Percentiles rank a stretch among this genome's conserved stretches.
Conservation (phyloP, 1,284 basidiomycete species). For the Cutaneotrichosporon sp. region DNA sequence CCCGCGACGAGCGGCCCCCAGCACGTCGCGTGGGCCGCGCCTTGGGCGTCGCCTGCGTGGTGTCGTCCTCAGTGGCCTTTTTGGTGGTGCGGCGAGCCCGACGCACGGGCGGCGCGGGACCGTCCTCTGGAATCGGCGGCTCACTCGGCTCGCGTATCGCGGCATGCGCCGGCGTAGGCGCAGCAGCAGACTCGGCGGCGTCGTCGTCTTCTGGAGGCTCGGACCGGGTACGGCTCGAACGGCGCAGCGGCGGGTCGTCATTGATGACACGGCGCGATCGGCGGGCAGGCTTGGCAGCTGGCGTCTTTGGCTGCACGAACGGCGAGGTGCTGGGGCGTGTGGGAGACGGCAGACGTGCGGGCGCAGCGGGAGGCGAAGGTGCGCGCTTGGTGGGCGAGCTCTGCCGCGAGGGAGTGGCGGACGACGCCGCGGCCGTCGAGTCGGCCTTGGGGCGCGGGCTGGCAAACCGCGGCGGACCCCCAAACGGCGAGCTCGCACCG, state of each 20-base stretch:
- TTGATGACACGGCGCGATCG: conserved; percentile 5
- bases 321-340: neutral
- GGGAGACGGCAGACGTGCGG: neutral
- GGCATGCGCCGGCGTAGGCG: neutral
- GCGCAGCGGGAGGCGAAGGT: neutral
- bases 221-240: conserved; percentile 6
- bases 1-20: conserved; percentile 7
- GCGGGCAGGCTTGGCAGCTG: conserved; percentile 3
- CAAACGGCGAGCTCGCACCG: conserved; percentile 28
- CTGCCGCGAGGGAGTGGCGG: neutral
- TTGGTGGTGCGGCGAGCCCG: conserved; percentile 5
- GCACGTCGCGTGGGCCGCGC: neutral
- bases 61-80: neutral
- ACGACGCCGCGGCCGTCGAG: conserved; percentile 12
- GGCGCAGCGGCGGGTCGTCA: conserved; percentile 9
- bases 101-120: neutral
- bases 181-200: too few species aligned
- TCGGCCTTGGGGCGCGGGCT: conserved; percentile 7
- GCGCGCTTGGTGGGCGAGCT: neutral
- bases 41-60: neutral
- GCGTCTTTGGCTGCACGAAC: neutral
- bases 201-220: conserved; percentile 2
- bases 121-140: conserved; percentile 17
- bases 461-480: conserved; percentile 40
- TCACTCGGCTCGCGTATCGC: conserved; percentile 13